These are phyloP conservation scores for Crithidia fasciculata DNA, from an alignment of 208 protist species.

Conservation along the genomic window DNA sequence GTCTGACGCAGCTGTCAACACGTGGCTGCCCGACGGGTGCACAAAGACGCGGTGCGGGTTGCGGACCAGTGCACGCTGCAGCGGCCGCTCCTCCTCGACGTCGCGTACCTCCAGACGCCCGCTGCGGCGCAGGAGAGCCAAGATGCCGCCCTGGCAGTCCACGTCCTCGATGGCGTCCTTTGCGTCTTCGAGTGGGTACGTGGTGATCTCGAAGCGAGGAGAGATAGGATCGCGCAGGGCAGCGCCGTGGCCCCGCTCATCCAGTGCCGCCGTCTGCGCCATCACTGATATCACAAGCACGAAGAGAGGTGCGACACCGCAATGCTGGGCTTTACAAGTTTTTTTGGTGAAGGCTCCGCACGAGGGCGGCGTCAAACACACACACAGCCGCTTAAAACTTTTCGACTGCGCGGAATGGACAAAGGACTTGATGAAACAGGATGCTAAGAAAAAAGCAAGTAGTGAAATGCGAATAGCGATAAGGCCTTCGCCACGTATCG, in stretches of 20 bases:
- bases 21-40: slow-evolving; percentile 56
- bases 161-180: slow-evolving; percentile 28
- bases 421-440: too few relatives aligned
- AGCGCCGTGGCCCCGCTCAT: slow-evolving; percentile 6
- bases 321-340: too few relatives aligned
- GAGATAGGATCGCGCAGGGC: slow-evolving; percentile 27
- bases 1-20: slow-evolving; percentile 56
- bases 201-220: slow-evolving; percentile 22
- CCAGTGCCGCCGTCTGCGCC: neutral
- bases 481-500: too few relatives aligned
- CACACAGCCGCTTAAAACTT: too few relatives aligned
- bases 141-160: slow-evolving; percentile 69
- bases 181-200: slow-evolving; percentile 13
- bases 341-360: too few relatives aligned
- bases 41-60: slow-evolving; percentile 82
- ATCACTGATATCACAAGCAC: neutral
- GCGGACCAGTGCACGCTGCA: slow-evolving; percentile 39
- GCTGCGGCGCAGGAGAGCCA: slow-evolving; percentile 51
- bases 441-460: too few relatives aligned
- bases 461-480: too few relatives aligned
- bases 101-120: slow-evolving; percentile 63
- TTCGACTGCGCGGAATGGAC: too few relatives aligned
- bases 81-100: slow-evolving; percentile 36
- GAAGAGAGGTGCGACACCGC: too few relatives aligned
- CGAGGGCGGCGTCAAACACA: too few relatives aligned